Conservation (phyloP, 1,139 yeast species). For the Suhomyces wounanorum region DNA sequence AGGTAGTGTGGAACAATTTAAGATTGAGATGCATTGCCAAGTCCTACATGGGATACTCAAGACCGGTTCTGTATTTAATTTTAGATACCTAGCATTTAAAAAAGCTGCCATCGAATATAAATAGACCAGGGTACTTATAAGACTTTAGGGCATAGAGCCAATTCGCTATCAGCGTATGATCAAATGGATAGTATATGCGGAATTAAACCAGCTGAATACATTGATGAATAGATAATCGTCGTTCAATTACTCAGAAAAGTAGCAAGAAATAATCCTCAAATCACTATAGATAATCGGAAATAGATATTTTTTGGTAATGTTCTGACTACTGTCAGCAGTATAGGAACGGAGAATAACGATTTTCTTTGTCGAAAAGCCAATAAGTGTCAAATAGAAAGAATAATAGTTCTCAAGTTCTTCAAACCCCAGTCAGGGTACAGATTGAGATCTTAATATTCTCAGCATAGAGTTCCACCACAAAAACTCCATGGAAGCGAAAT, state of each 20-base stretch:
- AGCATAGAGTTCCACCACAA: conserved; percentile 2
- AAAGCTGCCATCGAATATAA: background rate
- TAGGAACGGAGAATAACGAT: background rate
- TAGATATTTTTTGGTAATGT: background rate
- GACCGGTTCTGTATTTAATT: conserved; percentile 2
- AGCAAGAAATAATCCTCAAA: background rate
- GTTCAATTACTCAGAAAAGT: background rate
- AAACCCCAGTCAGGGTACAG: background rate
- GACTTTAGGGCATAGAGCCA: background rate
- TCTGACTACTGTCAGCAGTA: background rate
- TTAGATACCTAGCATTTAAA: background rate
- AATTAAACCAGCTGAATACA: background rate
- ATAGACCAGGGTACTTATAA: conserved; percentile 1
- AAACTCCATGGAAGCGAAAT: background rate
- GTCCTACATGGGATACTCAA: background rate
- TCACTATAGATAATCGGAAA: background rate
- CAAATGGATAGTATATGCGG: background rate
- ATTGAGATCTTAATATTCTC: background rate
- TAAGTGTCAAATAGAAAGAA: background rate
- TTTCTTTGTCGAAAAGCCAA: background rate
- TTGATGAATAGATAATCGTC: background rate
- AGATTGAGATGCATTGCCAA: too few species aligned
- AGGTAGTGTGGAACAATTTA: too few species aligned
- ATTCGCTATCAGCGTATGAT: background rate
- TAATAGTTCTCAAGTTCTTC: background rate